Evolutionary conservation across 2,329 filamentous ascomycete species (phyloP).

Genomic region (Calonectria henricotiae): DNA sequence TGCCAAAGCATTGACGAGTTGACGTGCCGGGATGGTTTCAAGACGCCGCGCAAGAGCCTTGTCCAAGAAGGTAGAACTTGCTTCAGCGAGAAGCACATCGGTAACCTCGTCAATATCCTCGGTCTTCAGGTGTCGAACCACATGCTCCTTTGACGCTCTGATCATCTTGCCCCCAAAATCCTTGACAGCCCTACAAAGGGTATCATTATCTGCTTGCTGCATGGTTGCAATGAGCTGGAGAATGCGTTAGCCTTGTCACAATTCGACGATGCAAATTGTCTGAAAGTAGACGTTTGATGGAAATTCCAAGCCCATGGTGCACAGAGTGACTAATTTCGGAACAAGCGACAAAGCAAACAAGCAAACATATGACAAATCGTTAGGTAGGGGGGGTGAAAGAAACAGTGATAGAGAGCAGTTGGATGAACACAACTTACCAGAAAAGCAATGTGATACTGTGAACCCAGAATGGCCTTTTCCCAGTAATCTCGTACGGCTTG

Average conservation of each 20-base stretch:
- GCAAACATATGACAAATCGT: background rate
- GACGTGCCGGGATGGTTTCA: slow-evolving; percentile 69
- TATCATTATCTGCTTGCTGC: slow-evolving; percentile 60
- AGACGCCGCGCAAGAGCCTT: slow-evolving; percentile 68
- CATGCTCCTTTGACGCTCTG: slow-evolving; percentile 59
- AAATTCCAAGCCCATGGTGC: too few species aligned
- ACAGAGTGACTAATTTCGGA: background rate
- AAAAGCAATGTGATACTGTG: slow-evolving; percentile 69
- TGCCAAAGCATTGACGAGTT: slow-evolving; percentile 72
- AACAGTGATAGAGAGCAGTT: background rate
- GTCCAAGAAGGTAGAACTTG: slow-evolving; percentile 68
- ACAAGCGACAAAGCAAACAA: background rate
- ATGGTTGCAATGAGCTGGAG: slow-evolving; percentile 67
- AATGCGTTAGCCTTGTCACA: slow-evolving; percentile 47
- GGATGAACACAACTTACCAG: slow-evolving; percentile 61
- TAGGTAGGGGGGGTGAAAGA: background rate
- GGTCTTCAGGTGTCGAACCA: slow-evolving; percentile 61
- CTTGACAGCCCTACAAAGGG: slow-evolving; percentile 60
- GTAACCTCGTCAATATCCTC: slow-evolving; percentile 65
- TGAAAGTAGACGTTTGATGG: background rate
- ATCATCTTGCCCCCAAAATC: slow-evolving; percentile 67
- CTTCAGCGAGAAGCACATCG: slow-evolving; percentile 63
- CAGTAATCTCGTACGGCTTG: slow-evolving; percentile 68
- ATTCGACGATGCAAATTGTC: slow-evolving; percentile 21
- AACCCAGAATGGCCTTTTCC: slow-evolving; percentile 67